phyloP scores from a whole-genome alignment of 805 yeast species.

The Candida lessepsii region DNA sequence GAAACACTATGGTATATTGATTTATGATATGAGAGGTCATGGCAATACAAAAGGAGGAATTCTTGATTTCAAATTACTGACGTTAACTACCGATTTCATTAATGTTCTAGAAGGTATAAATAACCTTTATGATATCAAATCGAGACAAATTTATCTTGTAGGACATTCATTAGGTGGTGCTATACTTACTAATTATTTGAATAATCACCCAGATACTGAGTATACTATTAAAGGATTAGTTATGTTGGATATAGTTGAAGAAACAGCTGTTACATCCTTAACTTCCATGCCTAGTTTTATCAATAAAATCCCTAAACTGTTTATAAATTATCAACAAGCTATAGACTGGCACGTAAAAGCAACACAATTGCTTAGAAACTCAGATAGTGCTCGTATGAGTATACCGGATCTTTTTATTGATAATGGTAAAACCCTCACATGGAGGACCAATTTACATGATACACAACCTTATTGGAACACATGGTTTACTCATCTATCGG shows the following conservation, averaged over 20 bases:
- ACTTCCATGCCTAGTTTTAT: conserved; percentile 66
- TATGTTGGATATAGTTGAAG: conserved; percentile 92
- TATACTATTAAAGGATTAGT: conserved; percentile 60
- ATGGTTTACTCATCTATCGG: conserved; percentile 79
- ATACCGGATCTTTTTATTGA: conserved; percentile 63
- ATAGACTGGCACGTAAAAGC: conserved; percentile 76
- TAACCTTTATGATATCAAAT: conserved; percentile 4
- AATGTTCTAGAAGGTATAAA: conserved; percentile 44
- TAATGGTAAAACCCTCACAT: conserved; percentile 28
- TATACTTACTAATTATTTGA: conserved; percentile 57
- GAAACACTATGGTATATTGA: conserved; percentile 67
- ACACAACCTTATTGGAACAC: conserved; percentile 73
- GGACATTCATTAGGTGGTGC: conserved; percentile 97
- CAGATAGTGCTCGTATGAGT: conserved; percentile 67
- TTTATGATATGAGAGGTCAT: conserved; percentile 86
- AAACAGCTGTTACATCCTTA: conserved; percentile 75
- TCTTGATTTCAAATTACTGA: conserved; percentile 42
- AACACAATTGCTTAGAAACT: conserved; percentile 52
- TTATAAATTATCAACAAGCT: conserved; percentile 54
- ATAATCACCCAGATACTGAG: conserved; percentile 17
- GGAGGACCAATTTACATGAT: conserved; percentile 63
- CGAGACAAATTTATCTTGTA: conserved; percentile 51
- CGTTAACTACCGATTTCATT: conserved; percentile 58
- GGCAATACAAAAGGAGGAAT: conserved; percentile 41
- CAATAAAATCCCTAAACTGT: conserved; percentile 59